These are phyloP conservation scores for Dothideomycetidae sp. DNA, from an alignment of 2,329 filamentous ascomycete species.

Conservation along the genomic window DNA sequence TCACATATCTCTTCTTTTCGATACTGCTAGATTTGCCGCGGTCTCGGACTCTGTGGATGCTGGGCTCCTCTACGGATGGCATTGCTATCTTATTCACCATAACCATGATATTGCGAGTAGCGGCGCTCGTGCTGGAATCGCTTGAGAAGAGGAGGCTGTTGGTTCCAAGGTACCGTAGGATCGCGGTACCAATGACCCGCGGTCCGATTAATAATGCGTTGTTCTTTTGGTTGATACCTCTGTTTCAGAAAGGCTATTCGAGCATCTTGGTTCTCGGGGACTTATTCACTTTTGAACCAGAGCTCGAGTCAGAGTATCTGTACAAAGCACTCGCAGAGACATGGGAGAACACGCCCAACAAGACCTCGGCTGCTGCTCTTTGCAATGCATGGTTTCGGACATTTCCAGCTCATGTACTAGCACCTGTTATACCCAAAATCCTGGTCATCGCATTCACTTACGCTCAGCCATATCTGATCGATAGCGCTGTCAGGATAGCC, in stretches of 20 bases:
- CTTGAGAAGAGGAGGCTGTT: conserved; percentile 12
- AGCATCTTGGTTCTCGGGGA: conserved; percentile 7
- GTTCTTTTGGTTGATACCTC: conserved; percentile 9
- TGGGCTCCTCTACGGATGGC: conserved; percentile 18
- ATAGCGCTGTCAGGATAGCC: background rate
- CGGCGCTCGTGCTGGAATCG: conserved; percentile 27
- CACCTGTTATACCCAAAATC: conserved; percentile 17
- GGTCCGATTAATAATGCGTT: conserved; percentile 9
- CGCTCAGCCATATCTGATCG: conserved; percentile 9
- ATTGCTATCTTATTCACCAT: conserved; percentile 25
- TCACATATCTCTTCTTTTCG: conserved; percentile 10
- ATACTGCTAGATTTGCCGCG: conserved; percentile 9
- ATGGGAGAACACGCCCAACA: background rate
- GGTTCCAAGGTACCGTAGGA: background rate
- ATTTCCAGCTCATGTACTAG: conserved; percentile 15
- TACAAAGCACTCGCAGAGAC: background rate
- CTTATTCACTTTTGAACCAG: conserved; percentile 7
- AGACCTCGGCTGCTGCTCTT: background rate
- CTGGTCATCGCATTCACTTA: conserved; percentile 8
- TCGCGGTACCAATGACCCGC: conserved; percentile 1
- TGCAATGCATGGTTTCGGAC: conserved; percentile 2
- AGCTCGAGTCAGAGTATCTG: conserved; percentile 6
- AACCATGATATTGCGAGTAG: conserved; percentile 25
- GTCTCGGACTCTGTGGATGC: conserved; percentile 16
- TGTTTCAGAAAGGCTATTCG: conserved; percentile 8